phyloP scores from a whole-genome alignment of 805 yeast species.

The Myxozyma vanderwaltii region DNA sequence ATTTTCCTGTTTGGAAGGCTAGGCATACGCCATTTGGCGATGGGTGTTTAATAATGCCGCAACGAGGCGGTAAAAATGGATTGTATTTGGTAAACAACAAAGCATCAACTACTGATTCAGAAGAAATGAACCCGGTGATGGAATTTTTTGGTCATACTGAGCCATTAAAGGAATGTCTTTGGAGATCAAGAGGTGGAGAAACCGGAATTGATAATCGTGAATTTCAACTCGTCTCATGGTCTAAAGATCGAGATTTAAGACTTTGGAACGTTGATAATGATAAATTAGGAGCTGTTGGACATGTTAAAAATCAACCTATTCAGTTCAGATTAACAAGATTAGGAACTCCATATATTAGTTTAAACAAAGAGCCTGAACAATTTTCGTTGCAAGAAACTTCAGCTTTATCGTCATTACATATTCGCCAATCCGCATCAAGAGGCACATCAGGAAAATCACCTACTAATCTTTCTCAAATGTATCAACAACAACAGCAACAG shows the following conservation, averaged over 20 bases:
- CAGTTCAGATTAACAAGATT: constrained; percentile 46
- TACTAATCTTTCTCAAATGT: neutral
- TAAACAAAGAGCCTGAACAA: constrained; percentile 33
- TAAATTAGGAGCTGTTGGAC: constrained; percentile 47
- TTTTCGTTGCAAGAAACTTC: neutral
- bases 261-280: constrained; percentile 71
- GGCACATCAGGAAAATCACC: neutral
- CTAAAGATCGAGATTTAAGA: constrained; percentile 80
- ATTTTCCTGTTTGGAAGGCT: constrained; percentile 87
- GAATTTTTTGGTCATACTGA: constrained; percentile 80
- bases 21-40: constrained; percentile 86
- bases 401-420: constrained; percentile 6
- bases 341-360: constrained; percentile 52
- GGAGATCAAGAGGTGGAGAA: constrained; percentile 67
- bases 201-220: constrained; percentile 65
- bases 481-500: neutral
- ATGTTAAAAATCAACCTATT: constrained; percentile 45
- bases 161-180: constrained; percentile 82
- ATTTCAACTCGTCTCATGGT: constrained; percentile 92
- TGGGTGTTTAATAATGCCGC: constrained; percentile 87
- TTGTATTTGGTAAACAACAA: constrained; percentile 51
- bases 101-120: constrained; percentile 31
- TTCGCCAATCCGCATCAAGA: neutral
- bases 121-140: constrained; percentile 54
- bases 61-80: constrained; percentile 77